These are phyloP conservation scores for Leishmania arabica DNA, from an alignment of 208 protist species.

Conservation along the genomic window DNA sequence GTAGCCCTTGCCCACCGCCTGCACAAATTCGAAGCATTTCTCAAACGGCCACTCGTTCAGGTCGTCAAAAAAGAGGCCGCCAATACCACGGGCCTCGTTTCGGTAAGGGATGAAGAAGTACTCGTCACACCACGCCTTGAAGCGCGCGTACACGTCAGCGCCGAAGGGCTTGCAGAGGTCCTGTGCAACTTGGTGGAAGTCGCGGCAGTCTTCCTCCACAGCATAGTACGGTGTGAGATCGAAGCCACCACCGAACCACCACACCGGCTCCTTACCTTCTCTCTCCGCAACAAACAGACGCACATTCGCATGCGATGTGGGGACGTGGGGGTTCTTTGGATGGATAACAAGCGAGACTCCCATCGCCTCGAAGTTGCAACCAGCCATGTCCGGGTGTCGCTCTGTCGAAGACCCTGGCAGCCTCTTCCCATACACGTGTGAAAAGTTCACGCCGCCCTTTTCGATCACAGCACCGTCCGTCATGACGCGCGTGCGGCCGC, in stretches of 20 bases:
- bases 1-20: slow-evolving; percentile 53
- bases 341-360: slow-evolving; percentile 88
- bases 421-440: slow-evolving; percentile 54
- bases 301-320: slow-evolving; percentile 90
- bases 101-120: slow-evolving; percentile 86
- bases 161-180: slow-evolving; percentile 50
- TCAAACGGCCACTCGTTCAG: slow-evolving; percentile 52
- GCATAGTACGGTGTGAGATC: slow-evolving; percentile 91
- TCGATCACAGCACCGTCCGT: slow-evolving; percentile 55
- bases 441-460: slow-evolving; percentile 85
- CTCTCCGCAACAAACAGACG: slow-evolving; percentile 78
- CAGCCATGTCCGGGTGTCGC: slow-evolving; percentile 40
- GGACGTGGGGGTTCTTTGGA: slow-evolving; percentile 72
- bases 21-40: slow-evolving; percentile 63
- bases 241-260: slow-evolving; percentile 93
- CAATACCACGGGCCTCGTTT: slow-evolving; percentile 77
- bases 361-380: slow-evolving; percentile 64
- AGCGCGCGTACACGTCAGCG: slow-evolving; percentile 57
- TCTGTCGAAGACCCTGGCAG: slow-evolving; percentile 47
- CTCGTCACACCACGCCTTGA: slow-evolving; percentile 81
- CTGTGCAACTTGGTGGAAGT: slow-evolving; percentile 67
- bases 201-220: slow-evolving; percentile 53
- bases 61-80: slow-evolving; percentile 90
- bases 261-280: slow-evolving; percentile 42
- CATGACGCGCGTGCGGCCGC: slow-evolving; percentile 66